Evolutionary conservation across 1,284 basidiomycete genomes (phyloP).

Genomic region (Fereydounia khargensis): DNA sequence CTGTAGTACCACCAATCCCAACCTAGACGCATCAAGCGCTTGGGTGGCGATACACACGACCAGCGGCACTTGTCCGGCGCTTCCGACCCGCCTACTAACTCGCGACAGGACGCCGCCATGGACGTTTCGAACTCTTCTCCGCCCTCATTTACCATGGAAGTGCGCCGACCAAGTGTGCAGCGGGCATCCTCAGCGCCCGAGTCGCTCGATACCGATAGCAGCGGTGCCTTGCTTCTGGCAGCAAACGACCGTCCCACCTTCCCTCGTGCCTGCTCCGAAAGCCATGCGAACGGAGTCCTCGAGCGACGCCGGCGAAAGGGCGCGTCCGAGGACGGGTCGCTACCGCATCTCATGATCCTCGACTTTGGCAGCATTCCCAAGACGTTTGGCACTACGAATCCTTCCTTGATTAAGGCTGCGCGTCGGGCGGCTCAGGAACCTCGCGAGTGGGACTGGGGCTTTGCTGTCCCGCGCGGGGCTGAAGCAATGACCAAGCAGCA

Average conservation of each 20-base stretch:
- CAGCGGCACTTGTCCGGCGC: no score
- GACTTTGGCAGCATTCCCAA: constrained; percentile 19
- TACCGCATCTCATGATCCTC: constrained; percentile 19
- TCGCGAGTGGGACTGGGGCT: constrained; percentile 26
- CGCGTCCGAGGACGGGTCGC: constrained; percentile 1
- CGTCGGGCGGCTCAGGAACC: constrained; percentile 24
- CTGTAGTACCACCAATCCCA: no score
- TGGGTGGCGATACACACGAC: no score
- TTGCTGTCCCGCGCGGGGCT: background rate
- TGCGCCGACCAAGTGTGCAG: constrained; percentile 24
- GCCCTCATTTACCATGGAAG: constrained; percentile 6
- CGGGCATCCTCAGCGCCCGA: constrained; percentile 26
- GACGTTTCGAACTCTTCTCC: no score
- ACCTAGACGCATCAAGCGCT: no score
- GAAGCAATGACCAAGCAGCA: constrained; percentile 4
- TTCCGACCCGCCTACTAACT: no score
- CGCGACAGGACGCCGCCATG: no score
- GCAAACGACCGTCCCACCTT: constrained; percentile 7
- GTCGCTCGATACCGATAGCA: constrained; percentile 7
- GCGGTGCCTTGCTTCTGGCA: constrained; percentile 18
- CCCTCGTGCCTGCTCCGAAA: constrained; percentile 28
- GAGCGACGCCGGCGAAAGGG: constrained; percentile 19
- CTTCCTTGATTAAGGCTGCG: constrained; percentile 22
- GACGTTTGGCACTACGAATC: constrained; percentile 24
- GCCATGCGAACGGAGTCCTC: constrained; percentile 20